Base-by-base conservation (phyloP, 768 basidiomycete genomes). In the Rhizopogon rudus region DNA sequence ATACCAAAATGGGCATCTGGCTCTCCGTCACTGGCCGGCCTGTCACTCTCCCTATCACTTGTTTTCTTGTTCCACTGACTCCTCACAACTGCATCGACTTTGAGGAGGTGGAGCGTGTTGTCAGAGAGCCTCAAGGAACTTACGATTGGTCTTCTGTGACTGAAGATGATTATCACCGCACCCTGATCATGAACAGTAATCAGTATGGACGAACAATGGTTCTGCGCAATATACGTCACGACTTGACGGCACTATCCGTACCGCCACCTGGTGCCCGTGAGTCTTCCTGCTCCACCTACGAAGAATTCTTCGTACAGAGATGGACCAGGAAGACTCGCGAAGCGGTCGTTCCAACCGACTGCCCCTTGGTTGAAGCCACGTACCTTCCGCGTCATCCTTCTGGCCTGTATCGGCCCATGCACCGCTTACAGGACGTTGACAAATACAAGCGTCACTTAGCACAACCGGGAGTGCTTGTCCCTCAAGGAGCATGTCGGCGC, bases 61-160 rank as follows among this genome's bases (percentile, higher is more conserved):
- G 84, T 56, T 89, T 82, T 66, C 70, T 93, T 39, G 81, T 88
- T 22, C 90, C 87, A 5, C 68, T 93, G 46, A 75, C 72, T n/a
- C 63, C 67, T 41, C 69, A 75, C 29, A 64, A 69, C 17, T 72
- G 75, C 43, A 77, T 83, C 25, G 86, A 93, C 71, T 88, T 81
- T 54, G 63, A 71, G 12, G 75, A 74, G 0, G 86, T 92, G 60
- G 65, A 78, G 29, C 64, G 65, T 8, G 68, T 86, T 9, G 66
- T 88, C 46, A 55, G 69, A 5, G 69, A 79, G 45, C 82, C 81
- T 1, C 68, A 64, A 10, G 86, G 86, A 10, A 73, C 65, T 17
- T 65, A 67, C 25, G 76, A 88, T 61, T 90, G 87, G 88, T 71
- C 69, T 16, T 64, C 59, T 45, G 67, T 90, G 54, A 68, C 71